Conservation (phyloP, 176 grass and related monocot species). For the Zoysia pacifica region DNA sequence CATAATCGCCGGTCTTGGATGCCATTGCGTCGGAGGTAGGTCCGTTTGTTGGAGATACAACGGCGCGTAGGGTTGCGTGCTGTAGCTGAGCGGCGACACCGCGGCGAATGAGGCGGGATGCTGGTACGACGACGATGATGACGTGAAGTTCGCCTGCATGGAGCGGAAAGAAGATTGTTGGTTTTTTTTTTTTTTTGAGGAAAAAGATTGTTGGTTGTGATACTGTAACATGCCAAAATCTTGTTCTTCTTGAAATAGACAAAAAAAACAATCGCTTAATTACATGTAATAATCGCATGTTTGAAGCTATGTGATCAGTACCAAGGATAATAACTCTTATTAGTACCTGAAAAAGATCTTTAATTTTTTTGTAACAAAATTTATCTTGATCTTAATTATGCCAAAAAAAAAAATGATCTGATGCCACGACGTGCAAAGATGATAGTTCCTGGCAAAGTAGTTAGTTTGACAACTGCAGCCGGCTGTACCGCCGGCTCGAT, state of each 20-base stretch:
- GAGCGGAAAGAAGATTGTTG: neutral
- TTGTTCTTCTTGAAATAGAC: neutral
- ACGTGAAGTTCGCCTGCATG: conserved; percentile 38
- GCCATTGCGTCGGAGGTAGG: conserved; percentile 22
- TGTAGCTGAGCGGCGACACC: conserved; percentile 5
- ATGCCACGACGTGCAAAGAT: conserved; percentile 19
- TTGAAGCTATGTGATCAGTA: neutral
- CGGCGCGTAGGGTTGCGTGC: conserved; percentile 28
- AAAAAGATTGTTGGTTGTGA: neutral
- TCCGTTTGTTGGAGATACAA: conserved; percentile 24
- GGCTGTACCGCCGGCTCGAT: neutral
- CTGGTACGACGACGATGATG: conserved; percentile 29
- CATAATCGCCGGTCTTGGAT: neutral
- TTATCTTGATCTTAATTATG: no score
- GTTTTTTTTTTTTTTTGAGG: no score
- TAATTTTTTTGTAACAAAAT: neutral
- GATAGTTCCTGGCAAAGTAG: neutral
- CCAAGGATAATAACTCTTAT: neutral
- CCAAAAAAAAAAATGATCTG: neutral
- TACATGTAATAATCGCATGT: neutral
- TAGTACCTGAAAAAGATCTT: neutral
- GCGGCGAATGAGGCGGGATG: conserved; percentile 10
- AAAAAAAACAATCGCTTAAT: neutral
- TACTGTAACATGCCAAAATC: neutral
- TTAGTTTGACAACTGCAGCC: conserved; percentile 26